Evolutionary conservation across 805 yeast species (phyloP).

Genomic region (Metschnikowia chrysomelidarum): DNA sequence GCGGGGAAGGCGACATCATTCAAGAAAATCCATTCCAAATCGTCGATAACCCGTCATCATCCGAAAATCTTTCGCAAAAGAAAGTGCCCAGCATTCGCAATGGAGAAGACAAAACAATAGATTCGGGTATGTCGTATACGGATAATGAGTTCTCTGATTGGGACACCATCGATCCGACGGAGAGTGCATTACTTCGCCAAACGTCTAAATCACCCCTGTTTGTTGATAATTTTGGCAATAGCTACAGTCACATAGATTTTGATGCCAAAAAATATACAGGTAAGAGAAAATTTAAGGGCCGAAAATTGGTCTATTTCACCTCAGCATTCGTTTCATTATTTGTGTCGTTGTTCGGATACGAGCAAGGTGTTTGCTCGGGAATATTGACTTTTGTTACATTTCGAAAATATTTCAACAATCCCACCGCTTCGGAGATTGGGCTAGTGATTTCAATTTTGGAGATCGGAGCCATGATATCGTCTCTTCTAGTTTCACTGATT

Average conservation of each 20-base stretch:
- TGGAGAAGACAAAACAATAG: no score
- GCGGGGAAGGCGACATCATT: no score
- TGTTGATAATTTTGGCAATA: constrained; percentile 33
- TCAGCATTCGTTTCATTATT: constrained; percentile 45
- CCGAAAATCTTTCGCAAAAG: no score
- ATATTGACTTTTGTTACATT: constrained; percentile 74
- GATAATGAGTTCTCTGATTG: constrained; percentile 16
- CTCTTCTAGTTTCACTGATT: constrained; percentile 18
- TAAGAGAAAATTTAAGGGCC: constrained; percentile 37
- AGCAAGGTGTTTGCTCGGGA: constrained; percentile 86
- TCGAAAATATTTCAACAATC: constrained; percentile 31
- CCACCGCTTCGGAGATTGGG: constrained; percentile 19
- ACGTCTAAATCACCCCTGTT: constrained; percentile 5
- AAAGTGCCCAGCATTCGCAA: no score
- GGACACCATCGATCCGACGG: constrained; percentile 14
- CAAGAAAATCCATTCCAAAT: no score
- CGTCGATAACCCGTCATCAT: no score
- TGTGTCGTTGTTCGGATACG: constrained; percentile 33
- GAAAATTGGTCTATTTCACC: constrained; percentile 40
- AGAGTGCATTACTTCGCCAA: constrained; percentile 11
- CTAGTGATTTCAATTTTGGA: constrained; percentile 20
- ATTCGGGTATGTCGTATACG: constrained; percentile 2
- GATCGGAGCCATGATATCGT: constrained; percentile 22
- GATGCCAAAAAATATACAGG: constrained; percentile 33
- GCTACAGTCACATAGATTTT: constrained; percentile 37